Percentiles rank a stretch among this genome's conserved stretches.
Conservation (phyloP, 1,284 basidiomycete genomes). For the Leccinum variabile region DNA sequence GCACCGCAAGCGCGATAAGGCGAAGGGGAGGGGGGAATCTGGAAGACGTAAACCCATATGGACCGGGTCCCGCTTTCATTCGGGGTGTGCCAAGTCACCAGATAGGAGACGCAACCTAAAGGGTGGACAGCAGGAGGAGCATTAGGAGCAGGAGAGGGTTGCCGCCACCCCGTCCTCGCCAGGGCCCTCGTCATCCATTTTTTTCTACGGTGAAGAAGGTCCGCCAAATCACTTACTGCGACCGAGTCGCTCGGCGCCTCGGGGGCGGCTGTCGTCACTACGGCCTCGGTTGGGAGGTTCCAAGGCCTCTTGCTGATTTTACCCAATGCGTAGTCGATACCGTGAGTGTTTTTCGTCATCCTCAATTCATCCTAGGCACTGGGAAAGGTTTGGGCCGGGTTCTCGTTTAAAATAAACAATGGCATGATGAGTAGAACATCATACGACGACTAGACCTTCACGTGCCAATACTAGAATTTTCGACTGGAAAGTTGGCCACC, state of each 20-base stretch:
- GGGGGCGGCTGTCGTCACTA: not conserved
- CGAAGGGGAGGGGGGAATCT: not conserved
- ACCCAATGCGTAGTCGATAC: not conserved
- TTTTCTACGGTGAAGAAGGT: not conserved
- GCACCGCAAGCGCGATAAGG: not conserved
- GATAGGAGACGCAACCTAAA: not conserved
- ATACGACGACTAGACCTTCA: slow-evolving; percentile 1
- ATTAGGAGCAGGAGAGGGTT: not conserved
- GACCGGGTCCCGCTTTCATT: not conserved
- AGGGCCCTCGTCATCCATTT: not conserved
- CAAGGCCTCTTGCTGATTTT: not conserved
- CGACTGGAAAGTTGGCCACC: not conserved
- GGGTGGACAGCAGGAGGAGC: not conserved
- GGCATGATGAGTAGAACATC: slow-evolving; percentile 2
- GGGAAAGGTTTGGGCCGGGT: not conserved
- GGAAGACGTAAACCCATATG: not conserved
- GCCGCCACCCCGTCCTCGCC: not conserved
- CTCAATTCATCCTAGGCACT: not conserved
- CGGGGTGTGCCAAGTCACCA: not conserved
- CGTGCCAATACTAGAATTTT: slow-evolving; percentile 7
- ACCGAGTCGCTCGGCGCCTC: not conserved
- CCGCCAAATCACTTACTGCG: not conserved
- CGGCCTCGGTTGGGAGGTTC: not conserved
- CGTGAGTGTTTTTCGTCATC: not conserved
- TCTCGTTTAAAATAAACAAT: slow-evolving; percentile 1